phyloP scores from a whole-genome alignment of 495 filamentous ascomycete genomes.

The Thozetella sp. region DNA sequence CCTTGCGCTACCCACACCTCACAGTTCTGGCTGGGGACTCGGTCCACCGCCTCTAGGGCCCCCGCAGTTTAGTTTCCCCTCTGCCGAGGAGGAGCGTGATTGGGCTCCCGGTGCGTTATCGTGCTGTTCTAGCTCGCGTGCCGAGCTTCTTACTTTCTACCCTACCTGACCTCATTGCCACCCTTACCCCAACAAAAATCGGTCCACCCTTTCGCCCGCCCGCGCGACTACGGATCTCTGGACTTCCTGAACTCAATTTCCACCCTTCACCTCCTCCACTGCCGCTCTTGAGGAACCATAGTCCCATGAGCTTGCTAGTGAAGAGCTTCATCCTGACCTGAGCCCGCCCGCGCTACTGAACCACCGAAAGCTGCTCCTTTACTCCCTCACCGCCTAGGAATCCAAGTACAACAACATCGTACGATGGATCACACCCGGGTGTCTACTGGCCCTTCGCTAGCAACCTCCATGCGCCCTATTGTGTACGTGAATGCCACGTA shows the following conservation, averaged over 20 bases:
- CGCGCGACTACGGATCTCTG: too few species aligned
- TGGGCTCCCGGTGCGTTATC: too few species aligned
- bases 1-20: too few species aligned
- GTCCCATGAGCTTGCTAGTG: neutral
- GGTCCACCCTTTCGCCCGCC: neutral
- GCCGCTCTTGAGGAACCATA: too few species aligned
- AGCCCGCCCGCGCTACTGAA: neutral
- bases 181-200: neutral
- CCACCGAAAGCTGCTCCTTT: neutral
- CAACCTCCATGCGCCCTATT: neutral
- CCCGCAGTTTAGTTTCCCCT: too few species aligned
- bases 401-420: neutral
- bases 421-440: neutral
- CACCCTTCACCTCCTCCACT: neutral
- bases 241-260: neutral
- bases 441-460: neutral
- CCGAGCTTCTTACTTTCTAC: neutral
- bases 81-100: too few species aligned
- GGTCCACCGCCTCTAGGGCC: too few species aligned
- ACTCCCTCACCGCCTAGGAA: neutral
- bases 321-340: neutral
- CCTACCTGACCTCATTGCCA: slow-evolving; percentile 1
- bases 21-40: too few species aligned
- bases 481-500: neutral
- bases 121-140: neutral